Base-by-base conservation (phyloP, 768 basidiomycete species). In the Xerocomellus chrysenteron region DNA sequence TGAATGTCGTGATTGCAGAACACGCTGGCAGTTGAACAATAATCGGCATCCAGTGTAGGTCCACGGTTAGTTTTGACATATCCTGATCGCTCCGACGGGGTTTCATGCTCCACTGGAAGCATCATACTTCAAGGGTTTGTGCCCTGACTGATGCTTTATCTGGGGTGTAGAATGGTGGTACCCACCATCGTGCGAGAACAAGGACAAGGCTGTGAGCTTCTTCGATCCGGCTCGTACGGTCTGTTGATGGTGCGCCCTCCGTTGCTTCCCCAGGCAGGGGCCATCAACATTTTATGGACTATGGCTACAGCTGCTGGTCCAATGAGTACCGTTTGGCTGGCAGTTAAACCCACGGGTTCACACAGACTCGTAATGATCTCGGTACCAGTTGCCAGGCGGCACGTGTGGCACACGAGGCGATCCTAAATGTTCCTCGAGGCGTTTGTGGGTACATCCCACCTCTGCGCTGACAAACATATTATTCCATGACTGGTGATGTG, bases 401-500 rank as follows among this genome's bases (percentile, higher is more conserved):
- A 51, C 65, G 61, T 65, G 65, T 51, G 44, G 17, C 44, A 59
- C 66, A 62, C 41, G 67, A 64, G 62, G 65, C 37, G 50, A 50
- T 63, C 51, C 26, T 44, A 36, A 52, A 46, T n/a, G 26, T 47
- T 54, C 51, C 50, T 55, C 61, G 46, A 63, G 66, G 61, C 50
- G 12, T 37, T 28, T 52, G 51, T 50, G 55, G 58, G 59, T 39
- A 36, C 59, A 52, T 33, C 28, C 19, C 24, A 35, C 44, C 48
- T 5, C 35, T 40, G 16, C 17, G 40, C 16, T 36, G 42, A 51
- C 46, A 48, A 42, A 50, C 49, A 17, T 40, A 36, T 58, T 16
- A n/a, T 54, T 36, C 28, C 33, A 14, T 10, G 24, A 50, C 13
- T 50, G 37, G 36, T 14, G n/a, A 24, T 63, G 53, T 59, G 49